Base-by-base conservation (phyloP, 257 asterid species). In the Solanum gracilifrons region DNA sequence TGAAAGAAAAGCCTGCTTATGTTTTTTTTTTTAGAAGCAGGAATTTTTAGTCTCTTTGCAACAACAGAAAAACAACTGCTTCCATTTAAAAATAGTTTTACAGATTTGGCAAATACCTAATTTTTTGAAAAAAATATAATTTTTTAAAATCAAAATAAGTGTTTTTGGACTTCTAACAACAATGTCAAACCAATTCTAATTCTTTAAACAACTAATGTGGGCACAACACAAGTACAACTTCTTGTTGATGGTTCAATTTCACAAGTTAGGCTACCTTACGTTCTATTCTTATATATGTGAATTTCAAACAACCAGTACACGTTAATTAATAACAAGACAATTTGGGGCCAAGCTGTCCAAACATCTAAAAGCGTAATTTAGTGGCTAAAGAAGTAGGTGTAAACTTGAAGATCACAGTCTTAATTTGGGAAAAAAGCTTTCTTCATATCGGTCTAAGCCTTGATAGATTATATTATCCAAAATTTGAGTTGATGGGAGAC, bases 11-110 rank as follows among this genome's bases (percentile, higher is more conserved):
- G 4, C 9, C 43, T 39, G 43, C 4, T 37, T 37, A 37, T 37
- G 1, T 37, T 39, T 39, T 39, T 39, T 39, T 41, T 10, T 41
- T 41, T 9, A 41, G 48, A 41, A 41, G 48, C 48, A 4, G 7
- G 13, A 46, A 5, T 13, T 41, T 46, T 2, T 48, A 48, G 3
- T 8, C 15, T 48, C 7, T 48, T 48, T 0, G 1, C 58, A 48
- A 48, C 58, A 48, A 48, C 20, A 15, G 1, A 48, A 48, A 48
- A 48, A 48, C 0, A 0, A 41, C 0, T 10, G 15, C 0, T 41
- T 41, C 15, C 48, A 41, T 10, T 41, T 39, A 0, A 10, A 39
- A 39, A 11, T 11, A 41, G 0, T 41, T 11, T 41, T 41, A 10
- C 0, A 41, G 48, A 41, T 41, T 41, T 41, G 48, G 11, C 13